These are phyloP conservation scores for Halophytophthora polymorphica DNA, from an alignment of 352 stramenopile species.

Conservation along the genomic window DNA sequence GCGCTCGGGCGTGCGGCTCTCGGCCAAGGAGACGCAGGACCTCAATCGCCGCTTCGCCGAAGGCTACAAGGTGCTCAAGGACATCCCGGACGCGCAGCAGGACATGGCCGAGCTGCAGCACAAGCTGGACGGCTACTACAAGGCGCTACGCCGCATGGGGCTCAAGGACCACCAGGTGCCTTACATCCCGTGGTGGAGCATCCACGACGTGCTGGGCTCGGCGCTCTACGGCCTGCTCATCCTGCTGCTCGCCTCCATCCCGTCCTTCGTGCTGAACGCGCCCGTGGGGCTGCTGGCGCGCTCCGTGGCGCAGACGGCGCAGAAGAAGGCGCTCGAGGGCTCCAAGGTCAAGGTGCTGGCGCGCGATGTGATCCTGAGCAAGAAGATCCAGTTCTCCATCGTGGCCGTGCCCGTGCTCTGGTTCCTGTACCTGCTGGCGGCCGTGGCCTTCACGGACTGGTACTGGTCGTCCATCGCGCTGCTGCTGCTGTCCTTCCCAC, in stretches of 20 bases:
- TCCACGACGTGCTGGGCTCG: conserved; percentile 88
- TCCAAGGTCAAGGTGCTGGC: conserved; percentile 91
- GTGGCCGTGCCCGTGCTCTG: conserved; percentile 87
- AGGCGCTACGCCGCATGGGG: conserved; percentile 82
- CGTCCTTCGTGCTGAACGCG: conserved; percentile 89
- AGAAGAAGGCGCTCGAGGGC: conserved; percentile 80
- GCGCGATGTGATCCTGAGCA: conserved; percentile 88
- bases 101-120: conserved; percentile 63
- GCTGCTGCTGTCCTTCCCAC: conserved; percentile 74
- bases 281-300: conserved; percentile 87
- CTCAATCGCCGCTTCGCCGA: conserved; percentile 91
- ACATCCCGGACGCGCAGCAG: conserved; percentile 51
- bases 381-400: conserved; percentile 93
- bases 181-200: conserved; percentile 84
- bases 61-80: conserved; percentile 83
- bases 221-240: conserved; percentile 83
- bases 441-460: conserved; percentile 80
- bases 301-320: conserved; percentile 65
- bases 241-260: conserved; percentile 87
- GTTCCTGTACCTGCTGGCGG: conserved; percentile 82
- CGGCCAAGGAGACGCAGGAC: conserved; percentile 90
- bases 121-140: conserved; percentile 85
- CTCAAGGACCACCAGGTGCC: conserved; percentile 91
- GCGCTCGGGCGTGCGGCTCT: conserved; percentile 78
- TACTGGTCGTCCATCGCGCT: conserved; percentile 84